Percentiles rank a stretch among this genome's conserved stretches.
Conservation (phyloP, 164 flowering plant genomes). For the Saururus chinensis region DNA sequence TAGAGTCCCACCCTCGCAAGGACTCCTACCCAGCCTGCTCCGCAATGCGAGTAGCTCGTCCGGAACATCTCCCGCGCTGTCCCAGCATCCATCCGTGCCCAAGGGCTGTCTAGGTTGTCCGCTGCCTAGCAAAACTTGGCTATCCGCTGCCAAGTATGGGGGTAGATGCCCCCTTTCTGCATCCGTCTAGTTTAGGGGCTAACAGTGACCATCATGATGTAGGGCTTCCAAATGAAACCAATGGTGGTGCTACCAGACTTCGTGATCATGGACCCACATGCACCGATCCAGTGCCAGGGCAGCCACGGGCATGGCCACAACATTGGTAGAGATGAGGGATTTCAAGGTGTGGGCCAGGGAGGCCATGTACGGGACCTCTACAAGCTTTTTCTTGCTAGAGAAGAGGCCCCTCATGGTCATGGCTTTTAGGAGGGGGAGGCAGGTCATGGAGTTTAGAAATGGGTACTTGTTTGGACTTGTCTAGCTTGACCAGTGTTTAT, state of each 20-base stretch:
- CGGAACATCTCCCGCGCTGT: too few species aligned
- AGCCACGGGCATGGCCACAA: conserved; percentile 53
- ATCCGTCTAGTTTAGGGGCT: too few species aligned
- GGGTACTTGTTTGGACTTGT: too few species aligned
- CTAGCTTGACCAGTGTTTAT: background rate
- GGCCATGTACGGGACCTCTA: conserved; percentile 25
- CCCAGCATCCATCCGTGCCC: too few species aligned
- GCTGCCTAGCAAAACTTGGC: too few species aligned
- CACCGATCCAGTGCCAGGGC: conserved; percentile 97
- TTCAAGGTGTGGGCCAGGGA: conserved; percentile 20
- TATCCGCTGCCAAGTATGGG: too few species aligned
- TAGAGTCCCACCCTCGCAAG: too few species aligned
- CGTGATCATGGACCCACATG: conserved; percentile 87
- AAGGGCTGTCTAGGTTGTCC: too few species aligned
- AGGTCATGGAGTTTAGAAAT: background rate
- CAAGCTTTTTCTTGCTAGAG: conserved; percentile 15
- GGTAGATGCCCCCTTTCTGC: too few species aligned
- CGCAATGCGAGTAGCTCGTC: too few species aligned
- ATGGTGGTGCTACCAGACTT: conserved; percentile 75
- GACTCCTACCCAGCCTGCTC: too few species aligned
- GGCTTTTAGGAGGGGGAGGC: conserved; percentile 1
- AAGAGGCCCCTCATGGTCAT: conserved; percentile 14
- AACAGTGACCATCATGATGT: conserved; percentile 83
- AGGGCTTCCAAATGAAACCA: conserved; percentile 63
- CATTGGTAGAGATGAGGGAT: conserved; percentile 18